A percentile compares a stretch with the other conserved stretches of the same genome.
Evolutionary conservation across 345 rosid genomes (phyloP).

Genomic region (Linum lewisii): DNA sequence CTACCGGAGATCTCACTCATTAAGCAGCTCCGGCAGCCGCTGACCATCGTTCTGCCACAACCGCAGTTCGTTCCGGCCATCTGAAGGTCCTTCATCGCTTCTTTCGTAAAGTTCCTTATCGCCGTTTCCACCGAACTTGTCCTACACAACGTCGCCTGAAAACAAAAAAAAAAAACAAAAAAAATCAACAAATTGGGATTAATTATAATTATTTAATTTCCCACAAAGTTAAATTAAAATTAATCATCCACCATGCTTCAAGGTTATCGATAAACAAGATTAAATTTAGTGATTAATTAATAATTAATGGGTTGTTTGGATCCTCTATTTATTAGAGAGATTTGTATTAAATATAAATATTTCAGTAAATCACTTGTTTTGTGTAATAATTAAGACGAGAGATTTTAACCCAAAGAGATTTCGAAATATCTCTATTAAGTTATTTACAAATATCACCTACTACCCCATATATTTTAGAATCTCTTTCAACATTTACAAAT

Average conservation of each 20-base stretch:
- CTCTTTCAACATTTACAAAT: no score
- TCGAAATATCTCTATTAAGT: no score
- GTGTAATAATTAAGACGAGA: no score
- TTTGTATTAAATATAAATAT: no score
- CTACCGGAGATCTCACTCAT: constrained; percentile 19
- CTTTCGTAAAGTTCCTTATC: constrained; percentile 19
- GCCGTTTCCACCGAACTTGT: constrained; percentile 20
- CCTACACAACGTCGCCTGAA: constrained; percentile 22
- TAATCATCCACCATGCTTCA: neutral
- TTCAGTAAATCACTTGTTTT: no score
- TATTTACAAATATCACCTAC: no score
- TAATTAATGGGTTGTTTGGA: no score
- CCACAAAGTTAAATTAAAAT: neutral
- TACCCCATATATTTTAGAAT: no score
- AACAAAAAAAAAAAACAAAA: neutral
- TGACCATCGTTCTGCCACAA: constrained; percentile 13
- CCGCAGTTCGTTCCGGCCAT: constrained; percentile 10
- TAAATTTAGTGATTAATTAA: neutral
- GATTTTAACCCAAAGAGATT: no score
- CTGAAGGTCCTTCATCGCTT: constrained; percentile 17
- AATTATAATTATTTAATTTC: neutral
- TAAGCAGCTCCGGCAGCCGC: constrained; percentile 24
- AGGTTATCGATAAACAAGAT: neutral
- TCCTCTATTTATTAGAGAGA: no score
- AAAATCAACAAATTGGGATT: neutral